Percentiles rank a stretch among this genome's conserved stretches.
phyloP scores from a whole-genome alignment of 2,329 filamentous ascomycete genomes.

The Beauveria australis region DNA sequence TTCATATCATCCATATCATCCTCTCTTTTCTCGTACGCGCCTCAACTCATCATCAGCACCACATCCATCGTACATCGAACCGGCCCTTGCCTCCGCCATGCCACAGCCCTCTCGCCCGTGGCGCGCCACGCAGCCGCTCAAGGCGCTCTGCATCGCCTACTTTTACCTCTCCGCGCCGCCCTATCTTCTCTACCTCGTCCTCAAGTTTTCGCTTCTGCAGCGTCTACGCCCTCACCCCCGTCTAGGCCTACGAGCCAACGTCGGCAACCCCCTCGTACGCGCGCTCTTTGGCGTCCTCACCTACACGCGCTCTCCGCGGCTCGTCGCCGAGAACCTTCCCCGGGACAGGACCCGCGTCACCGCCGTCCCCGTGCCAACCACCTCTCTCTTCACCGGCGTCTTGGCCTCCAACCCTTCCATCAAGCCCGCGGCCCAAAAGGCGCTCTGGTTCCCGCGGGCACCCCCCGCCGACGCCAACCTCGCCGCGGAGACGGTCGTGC shows the following conservation, averaged over 20 bases:
- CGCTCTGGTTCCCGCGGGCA: slow-evolving; percentile 6
- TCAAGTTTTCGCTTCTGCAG: background rate
- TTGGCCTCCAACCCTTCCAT: background rate
- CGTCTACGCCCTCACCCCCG: background rate
- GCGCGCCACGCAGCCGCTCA: slow-evolving; percentile 8
- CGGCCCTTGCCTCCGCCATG: background rate
- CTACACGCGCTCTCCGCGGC: background rate
- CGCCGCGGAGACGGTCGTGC: slow-evolving; percentile 11
- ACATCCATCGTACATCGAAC: too few relatives aligned
- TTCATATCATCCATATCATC: too few relatives aligned
- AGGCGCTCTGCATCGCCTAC: slow-evolving; percentile 6
- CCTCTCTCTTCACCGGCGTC: background rate
- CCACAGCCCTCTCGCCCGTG: background rate
- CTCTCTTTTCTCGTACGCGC: too few relatives aligned
- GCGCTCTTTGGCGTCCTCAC: background rate
- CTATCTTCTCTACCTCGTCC: background rate
- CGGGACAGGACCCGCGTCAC: background rate
- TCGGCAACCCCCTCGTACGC: background rate
- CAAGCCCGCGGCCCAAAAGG: background rate
- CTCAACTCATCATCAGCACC: background rate
- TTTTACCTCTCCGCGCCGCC: slow-evolving; percentile 1
- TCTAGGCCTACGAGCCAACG: background rate
- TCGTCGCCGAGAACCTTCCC: background rate
- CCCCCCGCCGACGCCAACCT: background rate
- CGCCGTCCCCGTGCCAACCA: background rate